phyloP scores from a whole-genome alignment of 345 rosid species.

The Excoecaria agallocha region DNA sequence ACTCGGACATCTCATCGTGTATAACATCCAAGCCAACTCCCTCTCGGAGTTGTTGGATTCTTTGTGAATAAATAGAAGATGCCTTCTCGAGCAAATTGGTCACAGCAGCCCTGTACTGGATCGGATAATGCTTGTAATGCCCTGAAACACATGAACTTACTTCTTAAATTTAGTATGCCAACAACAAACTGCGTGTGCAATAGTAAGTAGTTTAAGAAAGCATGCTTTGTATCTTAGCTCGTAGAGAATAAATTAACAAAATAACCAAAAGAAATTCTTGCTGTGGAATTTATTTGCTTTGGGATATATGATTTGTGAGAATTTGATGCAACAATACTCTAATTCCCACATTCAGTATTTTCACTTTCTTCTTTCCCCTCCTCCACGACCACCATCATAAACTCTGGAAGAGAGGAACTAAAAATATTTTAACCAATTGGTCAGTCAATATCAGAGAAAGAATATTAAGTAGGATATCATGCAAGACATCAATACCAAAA shows the following conservation, averaged over 20 bases:
- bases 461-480: neutral
- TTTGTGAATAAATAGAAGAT: conserved; percentile 24
- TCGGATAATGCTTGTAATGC: conserved; percentile 60
- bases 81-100: conserved; percentile 69
- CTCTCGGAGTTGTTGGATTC: conserved; percentile 59
- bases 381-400: neutral
- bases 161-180: neutral
- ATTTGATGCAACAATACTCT: neutral
- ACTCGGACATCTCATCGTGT: conserved; percentile 68
- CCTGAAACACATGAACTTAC: conserved; percentile 14
- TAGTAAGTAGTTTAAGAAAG: neutral
- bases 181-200: neutral
- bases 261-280: neutral
- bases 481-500: neutral
- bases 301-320: neutral
- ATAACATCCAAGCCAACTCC: conserved; percentile 42
- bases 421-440: neutral
- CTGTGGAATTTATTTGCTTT: neutral
- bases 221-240: neutral
- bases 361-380: neutral
- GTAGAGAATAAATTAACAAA: neutral
- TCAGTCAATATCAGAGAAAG: neutral
- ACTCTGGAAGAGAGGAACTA: neutral
- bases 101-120: conserved; percentile 67
- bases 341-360: neutral